Evolutionary conservation across 306 rosid species (phyloP).

Genomic region (Astragalus membranaceus): DNA sequence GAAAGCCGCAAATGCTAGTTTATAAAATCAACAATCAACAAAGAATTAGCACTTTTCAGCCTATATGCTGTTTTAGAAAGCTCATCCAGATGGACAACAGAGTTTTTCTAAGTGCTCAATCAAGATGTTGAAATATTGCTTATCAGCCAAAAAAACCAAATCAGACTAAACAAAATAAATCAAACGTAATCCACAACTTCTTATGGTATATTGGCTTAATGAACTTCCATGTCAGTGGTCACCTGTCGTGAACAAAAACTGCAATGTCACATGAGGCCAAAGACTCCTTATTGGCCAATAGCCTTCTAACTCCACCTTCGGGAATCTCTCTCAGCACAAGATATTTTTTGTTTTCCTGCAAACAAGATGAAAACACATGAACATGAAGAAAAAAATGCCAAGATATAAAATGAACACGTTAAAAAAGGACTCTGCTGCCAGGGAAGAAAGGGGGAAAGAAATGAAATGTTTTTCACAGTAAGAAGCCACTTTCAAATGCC

Average conservation of each 20-base stretch:
- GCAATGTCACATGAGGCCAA: slow-evolving; percentile 93
- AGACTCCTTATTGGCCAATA: slow-evolving; percentile 74
- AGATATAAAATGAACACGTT: not conserved
- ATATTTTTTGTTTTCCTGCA: slow-evolving; percentile 65
- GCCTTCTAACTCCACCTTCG: slow-evolving; percentile 60
- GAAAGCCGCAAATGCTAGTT: not conserved
- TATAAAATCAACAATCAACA: not conserved
- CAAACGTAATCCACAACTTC: not conserved
- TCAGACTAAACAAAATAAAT: not conserved
- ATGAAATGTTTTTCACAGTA: not conserved
- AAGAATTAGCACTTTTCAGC: not conserved
- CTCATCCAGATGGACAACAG: slow-evolving; percentile 1
- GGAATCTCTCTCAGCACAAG: slow-evolving; percentile 84
- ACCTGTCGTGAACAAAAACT: slow-evolving; percentile 91
- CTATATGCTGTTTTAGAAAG: not conserved
- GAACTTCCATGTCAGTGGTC: slow-evolving; percentile 8
- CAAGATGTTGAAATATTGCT: not conserved
- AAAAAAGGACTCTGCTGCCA: not conserved
- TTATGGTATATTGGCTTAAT: not conserved
- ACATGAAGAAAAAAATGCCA: not conserved
- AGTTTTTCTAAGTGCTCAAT: not conserved
- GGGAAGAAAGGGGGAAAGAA: not conserved
- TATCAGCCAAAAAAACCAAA: not conserved
- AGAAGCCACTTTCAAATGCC: slow-evolving; percentile 1
- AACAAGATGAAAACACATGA: not conserved